Evolutionary conservation across 768 basidiomycete species (phyloP), one percentile per base, ranked within the genome.

Genomic region (Pleurotus tuber-regium): DNA sequence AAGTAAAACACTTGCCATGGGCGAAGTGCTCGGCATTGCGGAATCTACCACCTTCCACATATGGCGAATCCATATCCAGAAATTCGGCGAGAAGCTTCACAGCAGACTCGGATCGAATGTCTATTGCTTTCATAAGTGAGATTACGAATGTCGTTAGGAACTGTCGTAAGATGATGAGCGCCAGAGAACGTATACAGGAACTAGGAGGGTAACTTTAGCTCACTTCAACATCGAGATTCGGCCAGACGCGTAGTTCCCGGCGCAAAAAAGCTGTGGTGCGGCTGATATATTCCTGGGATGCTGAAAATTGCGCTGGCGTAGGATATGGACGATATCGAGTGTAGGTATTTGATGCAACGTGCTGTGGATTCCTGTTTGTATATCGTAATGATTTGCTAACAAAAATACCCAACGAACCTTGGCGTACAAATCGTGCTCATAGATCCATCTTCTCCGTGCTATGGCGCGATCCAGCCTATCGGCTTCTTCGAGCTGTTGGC

Each of bases 291-390:
- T 90, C 87, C 25, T 77, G 80, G 14, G 92, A 89, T 1, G 86
- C 79, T 9, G 90, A 55, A 58, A 98, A 92, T 60, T 92, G 91
- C 2, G 86, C 69, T 0, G 94, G 92, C 0, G 84, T 85, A n/a
- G 94, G 93, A 57, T 82, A 91, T 16, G 94, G 93, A n/a, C 84
- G 83, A 66, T 89, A 96, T 44, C 87, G 83, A 3, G 94, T 95
- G 59, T 79, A 84, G 1, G 80, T 63, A 60, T 97, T 98, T 25
- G 91, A 92, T 2, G 91, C 94, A 44, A 97, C 83, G 63, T 98
- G 94, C 93, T 97, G 61, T 6, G 36, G 11, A 51, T 44, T 38
- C 5, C 43, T 35, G 52, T 9, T 50, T 40, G 4, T 36, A 57
- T 41, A 36, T 52, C 26, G 31, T 55, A 26, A 60, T 40, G 10